Conservation (phyloP, 202 grass and related monocot species). For the Hordeum pubiflorum region DNA sequence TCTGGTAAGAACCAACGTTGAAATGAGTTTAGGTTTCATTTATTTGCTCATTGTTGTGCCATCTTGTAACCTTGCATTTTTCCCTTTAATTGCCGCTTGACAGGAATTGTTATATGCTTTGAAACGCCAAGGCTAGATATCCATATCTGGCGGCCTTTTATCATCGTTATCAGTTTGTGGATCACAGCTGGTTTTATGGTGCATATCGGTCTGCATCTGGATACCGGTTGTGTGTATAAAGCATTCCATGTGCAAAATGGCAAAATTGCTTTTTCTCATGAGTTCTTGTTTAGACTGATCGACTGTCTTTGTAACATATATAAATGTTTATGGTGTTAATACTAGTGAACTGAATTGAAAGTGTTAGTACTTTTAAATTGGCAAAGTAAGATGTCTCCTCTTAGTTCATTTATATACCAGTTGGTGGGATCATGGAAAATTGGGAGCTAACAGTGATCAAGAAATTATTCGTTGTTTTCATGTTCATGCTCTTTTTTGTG, state of each 20-base stretch:
- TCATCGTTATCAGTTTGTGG: not conserved
- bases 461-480: not conserved
- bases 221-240: slow-evolving; percentile 17
- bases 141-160: not conserved
- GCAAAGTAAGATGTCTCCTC: not conserved
- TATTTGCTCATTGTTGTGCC: slow-evolving; percentile 7
- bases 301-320: slow-evolving; percentile 36
- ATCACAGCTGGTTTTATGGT: not conserved
- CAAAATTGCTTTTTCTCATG: not conserved
- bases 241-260: slow-evolving; percentile 21
- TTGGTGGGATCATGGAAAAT: not conserved
- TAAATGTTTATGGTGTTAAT: not conserved
- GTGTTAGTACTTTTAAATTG: not conserved
- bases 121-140: slow-evolving; percentile 49
- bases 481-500: not conserved
- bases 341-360: not conserved
- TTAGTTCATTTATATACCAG: not conserved
- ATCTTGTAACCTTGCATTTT: not conserved
- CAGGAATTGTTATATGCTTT: slow-evolving; percentile 70
- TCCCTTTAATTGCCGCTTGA: slow-evolving; percentile 14
- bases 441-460: not conserved
- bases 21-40: not conserved
- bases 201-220: not conserved
- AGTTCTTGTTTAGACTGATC: slow-evolving; percentile 2
- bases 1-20: slow-evolving; percentile 55